These are phyloP conservation scores for Cytospora paraplurivora DNA, from an alignment of 2,329 filamentous ascomycete genomes.

Conservation along the genomic window DNA sequence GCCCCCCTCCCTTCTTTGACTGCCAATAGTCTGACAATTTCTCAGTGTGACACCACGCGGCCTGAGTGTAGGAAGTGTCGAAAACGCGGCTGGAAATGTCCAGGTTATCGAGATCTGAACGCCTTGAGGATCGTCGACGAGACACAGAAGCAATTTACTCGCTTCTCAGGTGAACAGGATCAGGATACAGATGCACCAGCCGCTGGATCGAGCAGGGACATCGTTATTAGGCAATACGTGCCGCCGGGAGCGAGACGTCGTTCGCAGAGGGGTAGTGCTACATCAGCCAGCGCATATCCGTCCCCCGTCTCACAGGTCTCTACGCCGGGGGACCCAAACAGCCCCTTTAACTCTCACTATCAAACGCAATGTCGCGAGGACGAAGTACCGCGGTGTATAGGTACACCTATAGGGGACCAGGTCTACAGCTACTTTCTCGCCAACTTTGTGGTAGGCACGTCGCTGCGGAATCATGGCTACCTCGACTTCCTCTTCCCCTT, in stretches of 20 bases:
- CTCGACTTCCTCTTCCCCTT: conserved; percentile 29
- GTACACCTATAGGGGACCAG: conserved; percentile 26
- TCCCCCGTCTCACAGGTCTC: conserved; percentile 21
- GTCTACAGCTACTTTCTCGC: conserved; percentile 28
- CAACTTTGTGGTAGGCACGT: conserved; percentile 26
- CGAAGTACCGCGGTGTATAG: conserved; percentile 21
- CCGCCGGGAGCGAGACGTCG: conserved; percentile 5
- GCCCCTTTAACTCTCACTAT: conserved; percentile 5
- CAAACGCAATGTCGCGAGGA: conserved; percentile 7
- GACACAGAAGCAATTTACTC: conserved; percentile 28
- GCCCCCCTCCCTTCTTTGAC: neutral
- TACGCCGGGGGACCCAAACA: neutral
- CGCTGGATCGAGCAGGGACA: conserved; percentile 12
- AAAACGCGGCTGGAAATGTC: conserved; percentile 29
- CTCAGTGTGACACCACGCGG: conserved; percentile 27
- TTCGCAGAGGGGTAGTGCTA: conserved; percentile 2
- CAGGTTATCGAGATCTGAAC: conserved; percentile 28
- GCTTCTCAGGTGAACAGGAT: conserved; percentile 27
- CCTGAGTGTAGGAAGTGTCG: conserved; percentile 29
- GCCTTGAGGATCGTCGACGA: conserved; percentile 29
- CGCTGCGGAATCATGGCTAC: conserved; percentile 27
- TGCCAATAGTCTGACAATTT: neutral
- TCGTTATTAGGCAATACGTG: conserved; percentile 10
- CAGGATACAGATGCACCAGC: conserved; percentile 14
- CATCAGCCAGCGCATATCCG: conserved; percentile 16